Evolutionary conservation across 495 filamentous ascomycete species (phyloP), one percentile per base, ranked within the genome.

Genomic region (Penicillium goetzii): DNA sequence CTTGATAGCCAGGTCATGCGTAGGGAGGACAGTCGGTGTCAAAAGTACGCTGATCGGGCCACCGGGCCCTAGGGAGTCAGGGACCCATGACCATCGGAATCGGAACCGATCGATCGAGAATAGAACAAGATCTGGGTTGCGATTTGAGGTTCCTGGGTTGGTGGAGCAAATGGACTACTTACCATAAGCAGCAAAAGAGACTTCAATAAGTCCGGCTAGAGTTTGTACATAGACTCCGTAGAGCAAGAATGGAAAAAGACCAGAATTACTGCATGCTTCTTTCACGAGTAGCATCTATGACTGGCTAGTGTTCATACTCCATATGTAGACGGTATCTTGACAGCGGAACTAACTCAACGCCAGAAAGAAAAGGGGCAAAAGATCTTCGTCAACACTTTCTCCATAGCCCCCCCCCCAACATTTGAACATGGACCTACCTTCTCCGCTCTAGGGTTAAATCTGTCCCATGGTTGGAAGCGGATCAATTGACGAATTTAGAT

Each of bases 101-200:
- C 43, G 47, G 30, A 59, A 69, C 69, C 69, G 69, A 72, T 72
- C 67, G 69, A 72, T 72, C 69, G 56, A 60, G 33, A 43, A 36
- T 8, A 49, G 40, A 33, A 21, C 28, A 7, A 5, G 23, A 40
- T 43, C 19, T 15, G 28, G 17, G 21, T 36, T 36, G 15, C n/a
- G 47, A 45, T 36, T 62, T n/a, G 58, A 58, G 59, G 62, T 61
- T 59, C 36, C 41, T 45, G 19, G 41, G 6, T 17, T 40, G 38
- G 56, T 58, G 57, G 54, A 60, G 38, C 33, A 47, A 23, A 33
- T 57, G 4, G 55, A 15, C 41, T 21, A 10, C 0, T 45, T 21
- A 11, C 9, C 9, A 11, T 8, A 23, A 23, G 43, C 12, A 23
- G 19, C 7, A 25, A 47, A 9, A 23, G 9, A 47, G n/a, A 17